Evolutionary conservation across 2,329 filamentous ascomycete genomes (phyloP), one percentile per base, ranked within the genome.

Genomic region (Calonectria naviculata): DNA sequence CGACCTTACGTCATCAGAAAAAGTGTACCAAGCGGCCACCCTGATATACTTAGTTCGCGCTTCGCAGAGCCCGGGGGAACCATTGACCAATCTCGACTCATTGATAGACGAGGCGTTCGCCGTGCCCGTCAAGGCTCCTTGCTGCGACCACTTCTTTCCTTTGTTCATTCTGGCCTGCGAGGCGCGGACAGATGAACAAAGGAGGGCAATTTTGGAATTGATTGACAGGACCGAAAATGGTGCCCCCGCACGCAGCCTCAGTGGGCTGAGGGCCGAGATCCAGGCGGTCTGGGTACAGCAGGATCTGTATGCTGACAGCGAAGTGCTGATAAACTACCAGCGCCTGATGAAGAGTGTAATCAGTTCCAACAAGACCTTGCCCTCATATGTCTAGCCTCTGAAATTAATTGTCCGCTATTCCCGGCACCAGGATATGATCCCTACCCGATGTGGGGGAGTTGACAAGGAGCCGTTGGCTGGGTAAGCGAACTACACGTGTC

Each of bases 141-240:
- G 67, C 13, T 84, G 82, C 31, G 65, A 73, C 12, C 81, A 82
- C 68, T 80, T 81, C 65, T 84, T 84, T 5, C 82, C 82, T 0
- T 46, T 84, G 1, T 75, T 83, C 19, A 81, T 84, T 24, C 56
- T 84, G 0, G 80, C 78, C 13, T 82, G 81, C 69, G 82, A 84
- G 73, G 80, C 82, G 17, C 72, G 75, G 8, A 79, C 72, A 3
- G 82, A 84, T 6, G 78, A 80, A 41, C 79, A 80, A n/a, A 72
- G 82, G n/a, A 65, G 70, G 0, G 70, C 74, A 2, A 78, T 83
- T 3, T 67, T 83, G 4, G 71, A 73, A 9, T n/a, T 84, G 15
- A 78, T 84, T 7, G 76, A 78, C 1, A 75, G 79, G 15, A 80
- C 77, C 0, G 73, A 80, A 7, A 65, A 61, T 7, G 63, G 62